phyloP scores from a whole-genome alignment of 768 basidiomycete species.

The Suillus subalutaceus region DNA sequence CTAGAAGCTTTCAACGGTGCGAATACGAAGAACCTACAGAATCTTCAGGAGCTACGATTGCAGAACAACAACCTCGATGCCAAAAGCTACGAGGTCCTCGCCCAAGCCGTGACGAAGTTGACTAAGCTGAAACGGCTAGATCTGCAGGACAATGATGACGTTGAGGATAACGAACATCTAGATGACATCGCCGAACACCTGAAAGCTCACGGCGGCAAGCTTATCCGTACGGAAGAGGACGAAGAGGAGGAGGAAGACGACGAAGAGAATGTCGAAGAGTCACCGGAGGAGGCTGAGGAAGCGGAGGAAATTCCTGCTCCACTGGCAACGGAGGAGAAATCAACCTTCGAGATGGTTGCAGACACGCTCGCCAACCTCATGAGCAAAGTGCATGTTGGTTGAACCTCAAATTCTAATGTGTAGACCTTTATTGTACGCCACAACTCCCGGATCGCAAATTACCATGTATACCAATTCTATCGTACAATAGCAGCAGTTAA shows the following conservation, averaged over 20 bases:
- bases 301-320: slow-evolving; percentile 24
- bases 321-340: slow-evolving; percentile 23
- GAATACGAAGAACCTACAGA: slow-evolving; percentile 46
- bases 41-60: slow-evolving; percentile 75
- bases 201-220: slow-evolving; percentile 66
- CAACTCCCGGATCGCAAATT: slow-evolving; percentile 1
- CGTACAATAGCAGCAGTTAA: slow-evolving; percentile 15
- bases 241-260: slow-evolving; percentile 68
- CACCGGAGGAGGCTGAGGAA: slow-evolving; percentile 34
- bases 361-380: slow-evolving; percentile 69
- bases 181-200: slow-evolving; percentile 56
- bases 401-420: slow-evolving; percentile 15
- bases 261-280: slow-evolving; percentile 40
- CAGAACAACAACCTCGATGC: slow-evolving; percentile 92
- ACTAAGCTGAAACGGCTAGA: slow-evolving; percentile 68
- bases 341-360: slow-evolving; percentile 38
- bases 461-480: slow-evolving; percentile 28
- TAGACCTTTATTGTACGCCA: slow-evolving; percentile 13
- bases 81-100: slow-evolving; percentile 66
- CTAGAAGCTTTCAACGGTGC: slow-evolving; percentile 68
- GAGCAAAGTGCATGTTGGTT: slow-evolving; percentile 60
- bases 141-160: slow-evolving; percentile 88
- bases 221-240: slow-evolving; percentile 77
- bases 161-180: slow-evolving; percentile 71
- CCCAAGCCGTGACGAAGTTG: slow-evolving; percentile 64